Evolutionary conservation across 352 stramenopile genomes (phyloP), one percentile per base, ranked within the genome.

Genomic region (Phytophthora hybrid): DNA sequence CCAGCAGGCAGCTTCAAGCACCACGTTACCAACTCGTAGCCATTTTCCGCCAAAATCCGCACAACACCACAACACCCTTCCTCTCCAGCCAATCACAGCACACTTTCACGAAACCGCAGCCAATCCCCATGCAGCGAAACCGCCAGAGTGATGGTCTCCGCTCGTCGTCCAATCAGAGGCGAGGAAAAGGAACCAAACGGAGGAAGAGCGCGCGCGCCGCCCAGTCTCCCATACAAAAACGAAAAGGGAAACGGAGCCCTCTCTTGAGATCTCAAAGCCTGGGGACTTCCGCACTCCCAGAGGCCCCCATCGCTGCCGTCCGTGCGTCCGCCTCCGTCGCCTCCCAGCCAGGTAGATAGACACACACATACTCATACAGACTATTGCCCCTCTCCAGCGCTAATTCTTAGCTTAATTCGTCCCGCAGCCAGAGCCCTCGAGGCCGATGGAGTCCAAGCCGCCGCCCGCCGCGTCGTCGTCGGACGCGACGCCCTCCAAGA

Each of bases 401-500:
- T 44, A 44, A 44, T 7, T 44, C 16, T 44, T 5, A 44, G 13
- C 11, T 44, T 44, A 44, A 44, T 31, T 31, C 26, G 26, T 6
- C 2, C 26, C 4, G 26, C 26, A 31, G 26, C 26, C 26, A 31
- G 26, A 31, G 26, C 26, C 26, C 26, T 31, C 26, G 26, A 31
- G 26, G 26, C 26, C 26, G 21, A 79, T 79, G 72, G 56, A 78
- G 56, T 16, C 71, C 16, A 13, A 58, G 49, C 71, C 62, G 51
- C 62, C 63, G 18, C 60, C 76, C 39, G 70, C 87, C 76, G 41
- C 82, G 4, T 18, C 37, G 11, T 44, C 37, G 37, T 44, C 11
- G 37, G 37, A 44, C 37, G 37, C 37, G 37, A 44, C 13, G 31
- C 82, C 85, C 26, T 82, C 75, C 26, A 92, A 92, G 75, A 88